Evolutionary conservation across 495 filamentous ascomycete genomes (phyloP).

Genomic region (Astrothelium macrocarpum): DNA sequence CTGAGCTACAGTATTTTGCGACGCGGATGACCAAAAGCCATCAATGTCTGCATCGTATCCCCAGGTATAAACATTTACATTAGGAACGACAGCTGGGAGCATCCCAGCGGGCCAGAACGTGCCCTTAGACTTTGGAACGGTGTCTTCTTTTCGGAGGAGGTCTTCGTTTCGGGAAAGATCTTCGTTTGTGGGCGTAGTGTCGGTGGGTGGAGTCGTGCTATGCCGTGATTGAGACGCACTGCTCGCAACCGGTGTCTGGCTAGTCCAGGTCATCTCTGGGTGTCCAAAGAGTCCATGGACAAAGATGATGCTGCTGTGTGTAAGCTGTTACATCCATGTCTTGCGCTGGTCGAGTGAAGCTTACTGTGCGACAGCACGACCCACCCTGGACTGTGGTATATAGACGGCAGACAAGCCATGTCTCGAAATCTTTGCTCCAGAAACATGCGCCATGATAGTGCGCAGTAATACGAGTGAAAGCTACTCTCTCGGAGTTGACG

Average conservation of each 20-base stretch:
- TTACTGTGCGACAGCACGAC: neutral
- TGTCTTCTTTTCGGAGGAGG: neutral
- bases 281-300: conserved; percentile 5
- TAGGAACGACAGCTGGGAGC: neutral
- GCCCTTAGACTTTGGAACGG: neutral
- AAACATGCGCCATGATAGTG: neutral
- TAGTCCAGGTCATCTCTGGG: conserved; percentile 3
- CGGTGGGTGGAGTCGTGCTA: neutral
- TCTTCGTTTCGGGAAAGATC: neutral
- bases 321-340: neutral
- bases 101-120: conserved; percentile 1
- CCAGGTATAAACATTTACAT: neutral
- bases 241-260: neutral
- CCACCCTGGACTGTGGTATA: neutral
- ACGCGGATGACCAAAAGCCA: conserved; percentile 4
- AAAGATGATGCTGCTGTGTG: conserved; percentile 9
- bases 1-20: conserved; percentile 5
- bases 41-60: conserved; percentile 6
- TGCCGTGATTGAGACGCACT: neutral
- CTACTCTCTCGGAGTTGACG: neutral
- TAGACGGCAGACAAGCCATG: neutral
- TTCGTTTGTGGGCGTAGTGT: neutral
- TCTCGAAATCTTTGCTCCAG: neutral
- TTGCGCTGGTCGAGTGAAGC: neutral
- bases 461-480: neutral